Base-by-base conservation (phyloP, 2,329 filamentous ascomycete genomes). In the Diplodia corticola region DNA sequence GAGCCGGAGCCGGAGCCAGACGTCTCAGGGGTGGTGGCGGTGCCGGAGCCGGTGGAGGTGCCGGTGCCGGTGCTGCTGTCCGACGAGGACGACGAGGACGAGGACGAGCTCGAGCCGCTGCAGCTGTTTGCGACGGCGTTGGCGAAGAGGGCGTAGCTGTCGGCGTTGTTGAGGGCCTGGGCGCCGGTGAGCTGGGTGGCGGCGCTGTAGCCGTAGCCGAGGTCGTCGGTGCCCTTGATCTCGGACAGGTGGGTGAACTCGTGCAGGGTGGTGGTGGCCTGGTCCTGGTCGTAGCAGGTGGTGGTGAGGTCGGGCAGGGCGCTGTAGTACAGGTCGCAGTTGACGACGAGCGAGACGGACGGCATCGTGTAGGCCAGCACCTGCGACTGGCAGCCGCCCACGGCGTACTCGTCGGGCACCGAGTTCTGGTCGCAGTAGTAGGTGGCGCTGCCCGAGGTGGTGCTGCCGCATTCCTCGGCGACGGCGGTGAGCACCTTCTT, bases 321-420 rank as follows among this genome's bases (percentile, higher is more conserved):
- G 53, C 73, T 83, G 79, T 88, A 90, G 77, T 84, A 88, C 22
- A 86, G 74, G 15, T 81, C 79, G 77, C 88, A 90, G 79, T 89
- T 88, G 65, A 84, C 85, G 75, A 89, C 85, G 72, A 83, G 79
- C 74, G 83, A 84, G 28, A 71, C 71, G 1, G 80, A 78, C 0
- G 86, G 85, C 5, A 88, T 75, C 0, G 87, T 89, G 74, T 89
- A 90, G 1, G 88, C 88, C 20, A 90, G 77, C 4, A 88, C 84
- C 53, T 80, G 80, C 50, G 70, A 68, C 5, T 73, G 69, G 70
- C 88, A 90, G 15, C 24, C 57, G 26, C 57, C 57, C 12, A 20
- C 10, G 17, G 28, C 57, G 68, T 81, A 82, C 1, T 76, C 73
- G 7, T 26, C 17, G 17, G 49, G 49, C 4, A 53, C 49, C 71